phyloP scores from a whole-genome alignment of 495 filamentous ascomycete genomes.

The Margaritispora aquatica region DNA sequence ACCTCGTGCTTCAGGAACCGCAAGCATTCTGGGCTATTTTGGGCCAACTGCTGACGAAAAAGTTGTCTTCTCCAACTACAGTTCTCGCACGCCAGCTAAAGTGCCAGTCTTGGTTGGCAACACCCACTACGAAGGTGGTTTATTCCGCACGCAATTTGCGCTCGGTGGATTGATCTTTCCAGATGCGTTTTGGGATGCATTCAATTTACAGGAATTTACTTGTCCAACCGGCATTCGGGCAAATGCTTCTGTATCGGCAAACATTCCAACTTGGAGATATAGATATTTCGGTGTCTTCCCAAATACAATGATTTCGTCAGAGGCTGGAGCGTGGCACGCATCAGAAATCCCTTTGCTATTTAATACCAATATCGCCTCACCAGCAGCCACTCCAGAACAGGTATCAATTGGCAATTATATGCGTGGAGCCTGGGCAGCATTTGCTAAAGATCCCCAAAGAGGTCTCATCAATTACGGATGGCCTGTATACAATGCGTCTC shows the following conservation, averaged over 20 bases:
- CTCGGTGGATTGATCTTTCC: conserved; percentile 21
- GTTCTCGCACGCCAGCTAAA: conserved; percentile 25
- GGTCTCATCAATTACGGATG: conserved; percentile 36
- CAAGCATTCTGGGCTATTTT: conserved; percentile 32
- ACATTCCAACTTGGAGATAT: conserved; percentile 42
- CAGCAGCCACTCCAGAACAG: conserved; percentile 25
- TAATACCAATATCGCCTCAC: conserved; percentile 2
- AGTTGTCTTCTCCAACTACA: conserved; percentile 43
- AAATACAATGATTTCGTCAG: conserved; percentile 32
- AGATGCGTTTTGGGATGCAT: conserved; percentile 30
- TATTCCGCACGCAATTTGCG: conserved; percentile 23
- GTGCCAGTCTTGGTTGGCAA: conserved; percentile 40
- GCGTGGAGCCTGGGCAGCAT: conserved; percentile 42
- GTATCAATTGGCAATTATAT: conserved; percentile 32
- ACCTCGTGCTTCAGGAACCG: conserved; percentile 14
- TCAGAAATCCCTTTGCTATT: conserved; percentile 27
- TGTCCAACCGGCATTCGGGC: conserved; percentile 35
- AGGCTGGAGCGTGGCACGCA: conserved; percentile 43
- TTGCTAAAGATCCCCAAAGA: conserved; percentile 40
- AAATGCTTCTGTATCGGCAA: conserved; percentile 24
- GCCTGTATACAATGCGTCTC: conserved; percentile 24
- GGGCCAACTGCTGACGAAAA: conserved; percentile 40
- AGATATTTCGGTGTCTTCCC: conserved; percentile 45
- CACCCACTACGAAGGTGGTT: conserved; percentile 41
- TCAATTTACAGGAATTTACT: conserved; percentile 38